These are phyloP conservation scores for Verticillium alfalfae DNA, from an alignment of 2,329 filamentous ascomycete genomes.

Conservation along the genomic window DNA sequence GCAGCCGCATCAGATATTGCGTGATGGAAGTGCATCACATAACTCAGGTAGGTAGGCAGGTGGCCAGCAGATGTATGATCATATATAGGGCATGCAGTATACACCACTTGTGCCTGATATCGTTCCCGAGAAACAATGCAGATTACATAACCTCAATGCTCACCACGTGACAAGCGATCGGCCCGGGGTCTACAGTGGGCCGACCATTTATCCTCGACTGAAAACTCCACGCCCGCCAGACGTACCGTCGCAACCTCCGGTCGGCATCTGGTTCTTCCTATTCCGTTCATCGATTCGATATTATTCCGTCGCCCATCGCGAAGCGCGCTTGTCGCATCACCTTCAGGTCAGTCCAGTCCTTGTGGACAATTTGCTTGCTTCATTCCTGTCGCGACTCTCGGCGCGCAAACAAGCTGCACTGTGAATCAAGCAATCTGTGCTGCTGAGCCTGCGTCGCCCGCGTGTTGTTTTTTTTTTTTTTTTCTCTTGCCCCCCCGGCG, in stretches of 20 bases:
- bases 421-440: neutral
- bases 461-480: neutral
- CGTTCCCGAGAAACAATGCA: no score
- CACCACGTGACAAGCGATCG: neutral
- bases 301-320: conserved; percentile 11
- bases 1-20: no score
- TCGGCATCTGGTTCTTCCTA: conserved; percentile 14
- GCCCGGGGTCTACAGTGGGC: neutral
- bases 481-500: neutral
- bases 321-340: conserved; percentile 5
- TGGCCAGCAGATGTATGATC: no score
- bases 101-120: no score
- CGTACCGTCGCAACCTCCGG: conserved; percentile 9
- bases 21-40: no score
- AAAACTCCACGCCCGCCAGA: neutral
- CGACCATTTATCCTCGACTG: conserved; percentile 1
- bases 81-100: no score
- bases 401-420: neutral
- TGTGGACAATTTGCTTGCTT: neutral
- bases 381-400: neutral
- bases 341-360: conserved; percentile 8
- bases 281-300: conserved; percentile 12
- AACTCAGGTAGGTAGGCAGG: no score
- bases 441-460: neutral
- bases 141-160: neutral